Base-by-base conservation (phyloP, 2,329 filamentous ascomycete species). In the Clarireedia homoeocarpa region DNA sequence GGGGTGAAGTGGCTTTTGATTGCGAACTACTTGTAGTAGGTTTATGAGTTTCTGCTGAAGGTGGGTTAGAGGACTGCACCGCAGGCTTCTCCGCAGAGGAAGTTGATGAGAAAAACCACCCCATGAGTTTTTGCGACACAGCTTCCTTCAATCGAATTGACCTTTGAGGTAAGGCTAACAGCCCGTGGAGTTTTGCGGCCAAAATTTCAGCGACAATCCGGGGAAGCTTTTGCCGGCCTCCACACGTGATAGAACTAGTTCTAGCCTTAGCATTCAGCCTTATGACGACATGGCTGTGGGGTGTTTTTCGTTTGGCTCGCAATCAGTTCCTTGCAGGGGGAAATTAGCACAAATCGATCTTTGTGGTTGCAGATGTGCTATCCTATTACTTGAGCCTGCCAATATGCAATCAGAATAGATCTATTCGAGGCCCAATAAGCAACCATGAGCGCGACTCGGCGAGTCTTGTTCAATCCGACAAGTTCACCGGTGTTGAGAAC, bases 101-200 rank as follows among this genome's bases (percentile, higher is more conserved):
- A 44, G 63, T 30, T 26, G 72, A 42, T 58, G 77, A 73, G 80
- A 81, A 85, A 59, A 83, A 72, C 82, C 82, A 85, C 62, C 81
- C 81, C 82, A 85, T 60, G 55, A 72, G 64, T 61, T 42, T 49
- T 36, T 51, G 39, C 15, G 55, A 34, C 26, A 51, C 46, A 49
- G 48, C 52, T 56, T 55, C 53, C 48, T 52, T 53, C 61, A 52
- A 59, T 46, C 27, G 23, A 34, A 36, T 48, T 55, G 34, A 36
- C 51, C 30, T 51, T 56, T 26, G 34, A 54, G 58, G 52, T 55
- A 36, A 20, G 20, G 20, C 20, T 20, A 20, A 20, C 20, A 20
- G 20, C 20, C 20, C 20, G 20, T 55, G 57, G 59, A 45, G 34
- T 34, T 26, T 15, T 15, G n/a, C n/a, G 14, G 30, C 39, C 38